A percentile compares a stretch with the other conserved stretches of the same genome.
Conservation (phyloP, 495 filamentous ascomycete species). For the Rhizodiscina lignyota region DNA sequence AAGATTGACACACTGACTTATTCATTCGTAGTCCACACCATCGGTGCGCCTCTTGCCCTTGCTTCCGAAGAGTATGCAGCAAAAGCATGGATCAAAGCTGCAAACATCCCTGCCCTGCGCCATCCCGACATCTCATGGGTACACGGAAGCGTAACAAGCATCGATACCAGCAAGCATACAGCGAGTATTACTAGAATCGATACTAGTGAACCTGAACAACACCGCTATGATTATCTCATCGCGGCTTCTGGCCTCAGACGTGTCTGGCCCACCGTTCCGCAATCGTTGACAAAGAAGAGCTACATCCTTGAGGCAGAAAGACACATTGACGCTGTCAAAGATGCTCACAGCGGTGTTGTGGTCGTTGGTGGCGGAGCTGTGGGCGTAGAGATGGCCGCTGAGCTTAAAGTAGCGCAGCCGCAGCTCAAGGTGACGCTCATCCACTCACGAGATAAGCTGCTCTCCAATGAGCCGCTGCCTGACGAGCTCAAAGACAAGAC, state of each 20-base stretch:
- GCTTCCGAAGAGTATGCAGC: constrained; percentile 35
- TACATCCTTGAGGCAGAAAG: constrained; percentile 38
- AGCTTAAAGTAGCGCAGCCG: constrained; percentile 44
- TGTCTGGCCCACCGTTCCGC: constrained; percentile 46
- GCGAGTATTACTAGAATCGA: constrained; percentile 5
- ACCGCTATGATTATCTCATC: constrained; percentile 47
- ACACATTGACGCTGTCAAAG: constrained; percentile 24
- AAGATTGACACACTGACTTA: neutral
- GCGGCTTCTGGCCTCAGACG: constrained; percentile 42
- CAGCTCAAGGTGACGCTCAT: constrained; percentile 41
- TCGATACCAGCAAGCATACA: constrained; percentile 32
- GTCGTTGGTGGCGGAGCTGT: constrained; percentile 52
- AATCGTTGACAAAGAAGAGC: constrained; percentile 31
- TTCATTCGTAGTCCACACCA: constrained; percentile 32
- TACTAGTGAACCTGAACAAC: neutral
- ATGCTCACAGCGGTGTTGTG: constrained; percentile 31
- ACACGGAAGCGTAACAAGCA: constrained; percentile 35
- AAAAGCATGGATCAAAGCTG: constrained; percentile 44
- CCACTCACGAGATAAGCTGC: constrained; percentile 44
- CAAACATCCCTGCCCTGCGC: constrained; percentile 40
- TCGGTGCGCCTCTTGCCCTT: constrained; percentile 47
- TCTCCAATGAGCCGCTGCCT: constrained; percentile 51
- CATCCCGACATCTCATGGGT: constrained; percentile 33
- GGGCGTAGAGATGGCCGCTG: constrained; percentile 55
- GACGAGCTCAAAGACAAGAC: constrained; percentile 43